A percentile compares a stretch with the other conserved stretches of the same genome.
Evolutionary conservation across 2,329 filamentous ascomycete genomes (phyloP).

Genomic region (Alternaria solani): DNA sequence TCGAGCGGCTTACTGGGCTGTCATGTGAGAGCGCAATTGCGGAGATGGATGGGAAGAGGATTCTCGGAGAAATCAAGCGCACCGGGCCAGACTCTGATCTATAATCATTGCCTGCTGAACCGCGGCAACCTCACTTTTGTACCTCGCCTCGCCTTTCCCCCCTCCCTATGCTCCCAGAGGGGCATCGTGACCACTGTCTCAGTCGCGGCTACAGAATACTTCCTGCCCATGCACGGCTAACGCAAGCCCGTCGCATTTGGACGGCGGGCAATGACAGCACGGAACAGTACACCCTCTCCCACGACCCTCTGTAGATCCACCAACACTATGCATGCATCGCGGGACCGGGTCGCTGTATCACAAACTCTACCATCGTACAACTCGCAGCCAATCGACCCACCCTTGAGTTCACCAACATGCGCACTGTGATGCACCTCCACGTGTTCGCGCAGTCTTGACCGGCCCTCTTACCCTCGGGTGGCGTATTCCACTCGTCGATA

Average conservation of each 20-base stretch:
- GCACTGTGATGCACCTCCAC: conserved; percentile 17
- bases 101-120: not conserved
- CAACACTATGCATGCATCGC: conserved; percentile 31
- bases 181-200: conserved; percentile 19
- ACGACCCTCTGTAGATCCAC: conserved; percentile 11
- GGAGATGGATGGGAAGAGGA: conserved; percentile 11
- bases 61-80: conserved; percentile 16
- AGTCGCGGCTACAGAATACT: not conserved
- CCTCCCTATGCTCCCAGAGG: too few species aligned
- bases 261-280: conserved; percentile 19
- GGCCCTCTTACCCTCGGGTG: conserved; percentile 5
- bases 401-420: conserved; percentile 1
- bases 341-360: conserved; percentile 26
- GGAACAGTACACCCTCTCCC: conserved; percentile 29
- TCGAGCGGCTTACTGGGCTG: conserved; percentile 8
- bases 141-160: not conserved
- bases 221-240: conserved; percentile 14
- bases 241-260: conserved; percentile 13
- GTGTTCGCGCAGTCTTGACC: conserved; percentile 20
- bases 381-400: conserved; percentile 21
- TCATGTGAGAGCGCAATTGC: conserved; percentile 13
- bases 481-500: conserved; percentile 14
- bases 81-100: conserved; percentile 2
- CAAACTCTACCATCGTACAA: conserved; percentile 23
- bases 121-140: not conserved